Evolutionary conservation across 306 rosid genomes (phyloP).

Genomic region (Vigna nakashimae): DNA sequence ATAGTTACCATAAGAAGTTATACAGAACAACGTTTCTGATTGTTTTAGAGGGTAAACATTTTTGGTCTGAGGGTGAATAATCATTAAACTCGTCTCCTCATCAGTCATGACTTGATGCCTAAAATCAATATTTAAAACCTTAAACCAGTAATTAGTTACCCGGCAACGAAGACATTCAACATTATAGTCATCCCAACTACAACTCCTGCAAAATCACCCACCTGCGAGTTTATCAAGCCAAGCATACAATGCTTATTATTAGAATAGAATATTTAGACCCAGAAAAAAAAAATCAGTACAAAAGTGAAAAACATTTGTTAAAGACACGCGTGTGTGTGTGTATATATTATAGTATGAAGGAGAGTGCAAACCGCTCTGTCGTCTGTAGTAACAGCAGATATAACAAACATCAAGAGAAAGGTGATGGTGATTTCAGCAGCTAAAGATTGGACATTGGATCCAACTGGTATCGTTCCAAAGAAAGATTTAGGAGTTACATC

Average conservation of each 20-base stretch:
- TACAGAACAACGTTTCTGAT: too few relatives aligned
- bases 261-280: conserved; percentile 3
- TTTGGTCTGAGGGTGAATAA: too few relatives aligned
- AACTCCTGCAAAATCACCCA: conserved; percentile 57
- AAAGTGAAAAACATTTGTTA: neutral
- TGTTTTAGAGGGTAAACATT: too few relatives aligned
- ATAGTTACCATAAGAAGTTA: too few relatives aligned
- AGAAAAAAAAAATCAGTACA: neutral
- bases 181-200: conserved; percentile 66
- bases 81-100: too few relatives aligned
- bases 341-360: neutral
- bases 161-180: conserved; percentile 65
- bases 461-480: conserved; percentile 61
- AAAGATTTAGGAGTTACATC: conserved; percentile 37
- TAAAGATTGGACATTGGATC: conserved; percentile 52
- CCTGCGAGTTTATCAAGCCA: conserved; percentile 48
- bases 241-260: neutral
- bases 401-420: conserved; percentile 61
- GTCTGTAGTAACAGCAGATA: conserved; percentile 58
- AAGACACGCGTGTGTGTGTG: neutral
- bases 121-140: neutral
- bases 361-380: conserved; percentile 54
- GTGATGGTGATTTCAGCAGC: conserved; percentile 59
- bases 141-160: conserved; percentile 46
- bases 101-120: too few relatives aligned